Base-by-base conservation (phyloP, 192 early-diverging fungal genomes). In the Rhizophagus clarus region DNA sequence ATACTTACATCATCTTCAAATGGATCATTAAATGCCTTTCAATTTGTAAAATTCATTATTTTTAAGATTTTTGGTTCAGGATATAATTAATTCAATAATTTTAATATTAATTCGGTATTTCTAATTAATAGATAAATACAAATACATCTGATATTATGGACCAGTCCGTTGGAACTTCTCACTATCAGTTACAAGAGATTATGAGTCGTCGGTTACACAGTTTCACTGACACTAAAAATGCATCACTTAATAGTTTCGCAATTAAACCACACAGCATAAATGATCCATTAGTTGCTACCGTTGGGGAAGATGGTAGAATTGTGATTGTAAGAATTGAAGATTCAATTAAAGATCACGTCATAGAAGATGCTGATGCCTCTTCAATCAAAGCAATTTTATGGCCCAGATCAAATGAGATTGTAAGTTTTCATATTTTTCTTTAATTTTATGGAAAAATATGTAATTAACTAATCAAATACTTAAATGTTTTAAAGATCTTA, bases 301-400 rank as follows among this genome's bases (percentile, higher is more conserved):
- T 77, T 29, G 80, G 80, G 2, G 80, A 81, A 61, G 80, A 81
- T 60, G 80, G 80, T 28, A 76, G 56, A 51, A 64, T 81, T 28
- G 80, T 81, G 34, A 29, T 75, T 40, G 42, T 62, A 17, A 74
- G 72, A 51, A 20, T 81, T 47, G 72, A 32, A 15, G 61, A 71
- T 9, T n/a, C 20, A 28, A 42, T 34, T 9, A 37, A 37, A 69
- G 20, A 22, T 20, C 26, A 32, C 32, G 67, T 34, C 32, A 69
- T 49, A 60, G 60, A 34, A 76, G 40, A 76, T 14, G 74, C 64
- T 20, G 80, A 77, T 70, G 42, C 74, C 1, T 60, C 45, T 56
- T 28, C n/a, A 34, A 61, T 81, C 2, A 81, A 66, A 20, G 74
- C 60, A 37, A 31, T 77, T 47, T 17, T 42, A 70, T 81, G 80